Evolutionary conservation across 73 alveolate species (phyloP).

Genomic region (Symbiodinium pilosum): DNA sequence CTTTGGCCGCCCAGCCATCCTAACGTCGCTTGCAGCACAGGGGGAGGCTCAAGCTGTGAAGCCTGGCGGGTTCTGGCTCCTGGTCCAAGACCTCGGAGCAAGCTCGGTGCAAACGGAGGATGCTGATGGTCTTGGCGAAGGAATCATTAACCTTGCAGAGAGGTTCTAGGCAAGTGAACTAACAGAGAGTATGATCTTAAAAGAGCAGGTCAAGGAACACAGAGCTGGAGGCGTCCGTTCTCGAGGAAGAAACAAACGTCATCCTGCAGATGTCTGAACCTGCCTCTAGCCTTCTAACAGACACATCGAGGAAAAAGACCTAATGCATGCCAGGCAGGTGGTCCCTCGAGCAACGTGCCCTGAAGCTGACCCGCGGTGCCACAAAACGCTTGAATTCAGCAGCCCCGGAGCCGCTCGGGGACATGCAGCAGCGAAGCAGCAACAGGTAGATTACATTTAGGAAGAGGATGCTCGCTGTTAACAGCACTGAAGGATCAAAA

Average conservation of each 20-base stretch:
- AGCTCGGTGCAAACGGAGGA: neutral
- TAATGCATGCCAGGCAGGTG: neutral
- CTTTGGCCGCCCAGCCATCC: slow-evolving; percentile 24
- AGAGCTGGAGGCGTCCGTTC: neutral
- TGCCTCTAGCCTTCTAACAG: neutral
- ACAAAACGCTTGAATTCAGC: neutral
- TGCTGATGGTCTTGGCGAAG: slow-evolving; percentile 7
- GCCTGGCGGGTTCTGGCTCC: neutral
- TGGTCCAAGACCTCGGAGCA: slow-evolving; percentile 3
- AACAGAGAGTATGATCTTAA: neutral
- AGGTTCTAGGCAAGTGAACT: neutral
- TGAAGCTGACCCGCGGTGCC: neutral
- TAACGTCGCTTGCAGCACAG: neutral
- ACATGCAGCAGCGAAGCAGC: neutral
- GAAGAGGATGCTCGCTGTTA: neutral
- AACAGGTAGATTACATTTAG: neutral
- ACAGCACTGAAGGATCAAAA: neutral
- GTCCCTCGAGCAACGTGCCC: slow-evolving; percentile 5
- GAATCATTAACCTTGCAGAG: neutral
- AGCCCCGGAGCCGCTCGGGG: neutral
- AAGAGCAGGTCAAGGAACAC: neutral
- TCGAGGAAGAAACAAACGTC: slow-evolving; percentile 8
- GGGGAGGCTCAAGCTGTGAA: neutral
- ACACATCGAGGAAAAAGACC: neutral
- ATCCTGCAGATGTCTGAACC: neutral